Evolutionary conservation across 768 basidiomycete genomes (phyloP).

Genomic region (Jaapia argillacea): DNA sequence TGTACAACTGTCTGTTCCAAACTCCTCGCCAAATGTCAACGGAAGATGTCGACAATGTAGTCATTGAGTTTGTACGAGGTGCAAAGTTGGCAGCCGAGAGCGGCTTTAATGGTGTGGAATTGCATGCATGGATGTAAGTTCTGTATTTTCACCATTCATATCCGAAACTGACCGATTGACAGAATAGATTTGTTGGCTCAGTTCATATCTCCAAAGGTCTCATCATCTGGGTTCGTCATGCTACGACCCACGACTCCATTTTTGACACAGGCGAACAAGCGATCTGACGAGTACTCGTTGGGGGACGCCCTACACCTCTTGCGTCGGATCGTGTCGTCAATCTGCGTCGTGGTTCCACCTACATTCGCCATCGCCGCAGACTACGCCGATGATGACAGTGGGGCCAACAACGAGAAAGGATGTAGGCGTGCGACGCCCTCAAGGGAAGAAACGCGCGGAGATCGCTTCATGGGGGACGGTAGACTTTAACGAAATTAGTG

Average conservation of each 20-base stretch:
- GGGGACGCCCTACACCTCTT: no score
- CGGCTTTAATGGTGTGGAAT: slow-evolving; percentile 80
- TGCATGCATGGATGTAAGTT: slow-evolving; percentile 86
- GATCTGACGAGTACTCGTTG: slow-evolving; percentile 52
- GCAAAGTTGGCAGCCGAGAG: slow-evolving; percentile 52
- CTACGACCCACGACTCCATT: background rate
- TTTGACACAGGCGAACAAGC: slow-evolving; percentile 33
- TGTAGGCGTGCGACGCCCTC: no score
- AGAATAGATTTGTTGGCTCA: slow-evolving; percentile 63
- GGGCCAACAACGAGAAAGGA: no score
- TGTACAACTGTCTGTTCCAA: slow-evolving; percentile 50
- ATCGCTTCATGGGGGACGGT: slow-evolving; percentile 57
- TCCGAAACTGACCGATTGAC: background rate
- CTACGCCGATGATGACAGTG: no score
- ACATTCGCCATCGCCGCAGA: no score
- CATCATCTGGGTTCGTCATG: background rate
- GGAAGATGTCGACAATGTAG: slow-evolving; percentile 49
- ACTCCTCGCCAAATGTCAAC: slow-evolving; percentile 49
- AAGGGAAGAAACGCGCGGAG: slow-evolving; percentile 45
- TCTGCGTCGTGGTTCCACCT: no score
- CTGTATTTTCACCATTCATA: background rate
- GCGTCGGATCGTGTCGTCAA: no score
- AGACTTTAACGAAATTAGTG: slow-evolving; percentile 84
- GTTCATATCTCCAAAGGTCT: slow-evolving; percentile 67
- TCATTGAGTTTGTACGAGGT: slow-evolving; percentile 55